Evolutionary conservation across 2,329 filamentous ascomycete genomes (phyloP), one percentile per base, ranked within the genome.

Genomic region (Claviceps fusiformis): DNA sequence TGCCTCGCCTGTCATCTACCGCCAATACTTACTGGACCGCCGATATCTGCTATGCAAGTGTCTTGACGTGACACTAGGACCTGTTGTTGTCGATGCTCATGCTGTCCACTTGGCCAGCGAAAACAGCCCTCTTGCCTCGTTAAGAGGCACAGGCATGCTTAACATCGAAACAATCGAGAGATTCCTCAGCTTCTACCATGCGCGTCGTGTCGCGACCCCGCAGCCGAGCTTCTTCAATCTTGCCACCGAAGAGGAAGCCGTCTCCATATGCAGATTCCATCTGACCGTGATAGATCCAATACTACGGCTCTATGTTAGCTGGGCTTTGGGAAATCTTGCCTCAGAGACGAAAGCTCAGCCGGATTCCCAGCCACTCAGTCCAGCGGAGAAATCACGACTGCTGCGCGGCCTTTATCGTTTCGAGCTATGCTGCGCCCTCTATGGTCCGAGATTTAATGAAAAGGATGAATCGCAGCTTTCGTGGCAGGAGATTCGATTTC

Each of bases 401-500:
- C 13, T 47, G 17, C 52, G 58, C 27, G 58, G 27, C 10, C 24
- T 59, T 5, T 59, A 59, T 39, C 58, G 54, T 15, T 61, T 58
- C 41, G 53, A 61, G 4, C n/a, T 59, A 13, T 50, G 43, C 37
- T 56, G 58, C 52, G 56, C 56, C 19, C 41, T 59, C 37, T 51
- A 57, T 29, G 45, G 48, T n/a, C 10, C 29, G 19, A 27, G 55
- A 37, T 19, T 33, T 41, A 5, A 45, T 13, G 35, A 33, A 27
- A 17, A 5, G 1, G 9, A 13, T 41, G 24, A 2, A 24, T 41
- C 13, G 37, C 15, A 8, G 37, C 13, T 8, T 41, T 7, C 13
- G 15, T 17, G 15, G 15, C 13, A 5, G 15, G 13, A 15, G 5
- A 6, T 5, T 17, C 13, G 15, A 5, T 5, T 5, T 3, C 17